These are phyloP conservation scores for Alternaria sp. DNA, from an alignment of 2,329 filamentous ascomycete genomes.

Conservation along the genomic window DNA sequence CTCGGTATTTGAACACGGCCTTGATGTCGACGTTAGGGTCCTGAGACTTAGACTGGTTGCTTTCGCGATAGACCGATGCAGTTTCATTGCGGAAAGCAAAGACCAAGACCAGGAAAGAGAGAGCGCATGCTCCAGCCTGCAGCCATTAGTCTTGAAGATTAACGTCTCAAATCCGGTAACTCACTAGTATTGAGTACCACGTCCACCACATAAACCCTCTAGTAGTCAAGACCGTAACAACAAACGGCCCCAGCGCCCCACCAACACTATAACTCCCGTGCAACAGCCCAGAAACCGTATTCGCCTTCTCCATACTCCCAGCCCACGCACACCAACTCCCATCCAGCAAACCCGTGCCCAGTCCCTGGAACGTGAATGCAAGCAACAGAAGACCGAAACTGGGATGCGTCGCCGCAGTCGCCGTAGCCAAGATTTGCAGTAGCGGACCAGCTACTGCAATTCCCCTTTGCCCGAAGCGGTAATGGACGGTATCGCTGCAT, in stretches of 20 bases:
- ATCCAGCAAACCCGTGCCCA: slow-evolving; percentile 53
- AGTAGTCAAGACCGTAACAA: slow-evolving; percentile 41
- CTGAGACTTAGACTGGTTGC: slow-evolving; percentile 20
- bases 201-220: slow-evolving; percentile 43
- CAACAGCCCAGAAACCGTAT: slow-evolving; percentile 49
- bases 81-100: slow-evolving; percentile 50
- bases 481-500: slow-evolving; percentile 50
- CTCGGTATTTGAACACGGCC: slow-evolving; percentile 41
- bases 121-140: slow-evolving; percentile 10
- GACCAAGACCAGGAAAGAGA: slow-evolving; percentile 33
- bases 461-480: slow-evolving; percentile 50
- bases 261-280: slow-evolving; percentile 52
- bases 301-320: slow-evolving; percentile 49
- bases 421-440: slow-evolving; percentile 45
- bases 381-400: slow-evolving; percentile 43
- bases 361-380: slow-evolving; percentile 40
- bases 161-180: too few species aligned
- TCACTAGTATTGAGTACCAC: too few species aligned
- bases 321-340: slow-evolving; percentile 57
- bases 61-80: slow-evolving; percentile 38
- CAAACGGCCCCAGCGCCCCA: slow-evolving; percentile 48
- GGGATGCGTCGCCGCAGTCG: slow-evolving; percentile 35
- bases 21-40: slow-evolving; percentile 10
- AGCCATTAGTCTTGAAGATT: too few species aligned
- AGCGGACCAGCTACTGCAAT: slow-evolving; percentile 51